Base-by-base conservation (phyloP, 768 basidiomycete genomes). In the Trametes gibbosa region DNA sequence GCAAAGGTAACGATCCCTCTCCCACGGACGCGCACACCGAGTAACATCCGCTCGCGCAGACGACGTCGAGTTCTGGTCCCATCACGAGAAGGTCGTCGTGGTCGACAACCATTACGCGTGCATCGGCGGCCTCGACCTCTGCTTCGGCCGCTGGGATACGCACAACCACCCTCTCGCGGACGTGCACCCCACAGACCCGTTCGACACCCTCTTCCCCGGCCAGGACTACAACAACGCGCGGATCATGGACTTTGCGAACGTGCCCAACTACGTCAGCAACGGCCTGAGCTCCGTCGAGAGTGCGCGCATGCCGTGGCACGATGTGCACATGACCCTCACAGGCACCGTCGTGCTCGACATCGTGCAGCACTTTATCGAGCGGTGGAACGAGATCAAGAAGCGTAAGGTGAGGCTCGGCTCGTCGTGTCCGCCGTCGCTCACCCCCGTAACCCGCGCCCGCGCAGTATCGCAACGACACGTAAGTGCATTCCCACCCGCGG, bases 111-210 rank as follows among this genome's bases (percentile, higher is more conserved):
- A 89, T 66, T 80, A 77, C 50, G 93, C 91, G 2, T 90, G 88
- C 64, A 86, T 97, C 53, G 97, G 97, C 23, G 97, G 97, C 12
- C 84, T 99, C 25, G 97, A 99, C 71, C 79, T 97, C 17, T 98
- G 94, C 76, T 97, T 95, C 65, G 97, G 97, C 12, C 88, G 97
- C 19, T 99, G 96, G 95, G 97, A 98, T 74, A 92, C 90, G 0
- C 85, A 92, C 68, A 89, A 77, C 40, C 90, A 94, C 70, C 95
- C 95, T 0, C 81, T 98, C 39, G 89, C 95, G 29, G 96, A 99
- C 67, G 91, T 85, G 2, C 95, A 98, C 69, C 94, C 93, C 0
- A 92, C 92, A 2, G 80, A 95, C 65, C 94, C 95, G 68, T 66
- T 73, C 19, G 80, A 79, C 52, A 92, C 91, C 1, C 78, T 98